phyloP scores from a whole-genome alignment of 1,139 yeast species.

The Spathaspora jeffriesii region DNA sequence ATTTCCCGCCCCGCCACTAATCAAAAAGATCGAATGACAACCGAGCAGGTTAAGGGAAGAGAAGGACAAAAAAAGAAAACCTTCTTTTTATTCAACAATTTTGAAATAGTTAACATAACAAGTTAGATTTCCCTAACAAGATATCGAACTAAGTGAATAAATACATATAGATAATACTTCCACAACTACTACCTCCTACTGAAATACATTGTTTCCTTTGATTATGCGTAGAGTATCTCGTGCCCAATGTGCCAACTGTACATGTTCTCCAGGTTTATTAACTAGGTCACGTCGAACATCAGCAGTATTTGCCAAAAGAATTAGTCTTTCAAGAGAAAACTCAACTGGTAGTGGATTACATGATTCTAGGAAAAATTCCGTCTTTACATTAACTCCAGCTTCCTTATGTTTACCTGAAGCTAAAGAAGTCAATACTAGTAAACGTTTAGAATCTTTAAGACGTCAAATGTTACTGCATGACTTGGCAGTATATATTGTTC shows the following conservation, averaged over 20 bases:
- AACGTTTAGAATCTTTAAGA: constrained; percentile 55
- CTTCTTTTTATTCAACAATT: background rate
- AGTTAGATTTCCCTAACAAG: too few species aligned
- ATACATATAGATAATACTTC: too few species aligned
- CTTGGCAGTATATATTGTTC: constrained; percentile 53
- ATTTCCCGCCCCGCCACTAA: background rate
- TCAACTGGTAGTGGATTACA: constrained; percentile 13
- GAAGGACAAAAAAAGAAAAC: background rate
- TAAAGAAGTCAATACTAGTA: constrained; percentile 56
- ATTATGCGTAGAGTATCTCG: constrained; percentile 32
- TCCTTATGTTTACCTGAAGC: constrained; percentile 45
- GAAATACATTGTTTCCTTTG: background rate
- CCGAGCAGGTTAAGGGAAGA: background rate
- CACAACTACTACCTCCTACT: background rate
- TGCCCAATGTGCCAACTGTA: constrained; percentile 68
- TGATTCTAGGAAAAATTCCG: constrained; percentile 44
- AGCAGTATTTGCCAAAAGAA: constrained; percentile 50
- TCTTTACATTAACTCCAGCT: constrained; percentile 49
- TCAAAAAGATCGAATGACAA: background rate
- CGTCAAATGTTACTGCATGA: constrained; percentile 39
- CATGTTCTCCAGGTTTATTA: constrained; percentile 78
- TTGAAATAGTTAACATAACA: background rate
- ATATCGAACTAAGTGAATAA: too few species aligned
- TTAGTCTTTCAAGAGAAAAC: constrained; percentile 36
- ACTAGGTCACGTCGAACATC: constrained; percentile 64